Evolutionary conservation across 805 yeast species (phyloP), one percentile per base, ranked within the genome.

Genomic region (Ogataea populi-albae): DNA sequence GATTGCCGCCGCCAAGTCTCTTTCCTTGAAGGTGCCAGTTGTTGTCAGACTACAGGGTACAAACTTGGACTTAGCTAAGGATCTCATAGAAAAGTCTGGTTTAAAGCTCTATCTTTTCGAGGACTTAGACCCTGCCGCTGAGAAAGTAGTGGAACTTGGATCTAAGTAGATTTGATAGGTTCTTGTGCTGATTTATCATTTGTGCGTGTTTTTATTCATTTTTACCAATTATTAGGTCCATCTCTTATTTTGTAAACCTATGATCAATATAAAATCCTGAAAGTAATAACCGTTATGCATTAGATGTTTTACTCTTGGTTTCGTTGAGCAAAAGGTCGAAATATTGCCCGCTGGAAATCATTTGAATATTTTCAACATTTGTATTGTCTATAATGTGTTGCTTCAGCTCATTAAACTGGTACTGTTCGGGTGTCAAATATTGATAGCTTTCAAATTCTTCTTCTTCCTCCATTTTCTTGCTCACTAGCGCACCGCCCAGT

Each of bases 21-120:
- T 93, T 74, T 80, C 84, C 57, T 80, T 93, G 64, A 79, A 76
- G 47, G 85, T 93, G 38, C 99, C 98, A 50, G 93, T 93, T 57
- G 95, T 93, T 52, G 98, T 89, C 45, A 87, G 99, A 79, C 76
- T 93, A 62, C 98, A 94, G 75, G 99, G 99, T 68, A 93, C 99
- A 47, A 93, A 93, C 74, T 76, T 82, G 68, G 85, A 78, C 54
- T 73, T 81, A 61, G 99, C 98, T 56, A 86, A 82, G 69, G 73
- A 83, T 60, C 77, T 91, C 68, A 86, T 93, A 56, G 66, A 73
- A 48, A 75, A 86, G 59, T 86, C 96, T 26, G 98, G 98, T 36
- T 76, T 93, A 65, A 86, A 88, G 77, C 85, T 93, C 65, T 87
- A 75, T 66, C 81, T 95, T 43, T 86, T 81, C 68, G 84, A 81